Percentiles rank a stretch among this genome's conserved stretches.
These are phyloP conservation scores for Xylaria nigripes DNA, from an alignment of 495 filamentous ascomycete species.

Conservation along the genomic window DNA sequence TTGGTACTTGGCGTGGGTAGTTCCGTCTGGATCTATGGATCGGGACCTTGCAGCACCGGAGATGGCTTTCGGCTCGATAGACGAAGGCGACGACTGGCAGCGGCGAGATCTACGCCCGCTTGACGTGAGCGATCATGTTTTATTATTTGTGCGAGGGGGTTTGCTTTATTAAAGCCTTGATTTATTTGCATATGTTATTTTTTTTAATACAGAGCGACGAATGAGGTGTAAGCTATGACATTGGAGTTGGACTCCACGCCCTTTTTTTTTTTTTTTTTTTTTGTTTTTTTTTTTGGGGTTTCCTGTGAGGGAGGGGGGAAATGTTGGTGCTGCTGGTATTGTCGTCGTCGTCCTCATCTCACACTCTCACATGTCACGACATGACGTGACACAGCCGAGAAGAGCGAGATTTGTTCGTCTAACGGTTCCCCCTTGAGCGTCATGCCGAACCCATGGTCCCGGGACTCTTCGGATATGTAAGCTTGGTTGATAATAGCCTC, in stretches of 20 bases:
- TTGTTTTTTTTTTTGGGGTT: background rate
- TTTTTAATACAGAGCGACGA: too few species aligned
- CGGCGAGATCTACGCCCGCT: background rate
- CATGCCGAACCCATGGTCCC: slow-evolving; percentile 24
- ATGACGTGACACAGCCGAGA: slow-evolving; percentile 7
- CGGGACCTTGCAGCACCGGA: slow-evolving; percentile 8
- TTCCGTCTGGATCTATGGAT: background rate
- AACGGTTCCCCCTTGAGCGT: slow-evolving; percentile 19
- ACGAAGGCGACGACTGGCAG: background rate
- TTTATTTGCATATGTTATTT: too few species aligned
- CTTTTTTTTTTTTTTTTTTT: too few species aligned
- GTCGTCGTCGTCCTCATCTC: background rate
- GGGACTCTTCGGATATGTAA: too few species aligned
- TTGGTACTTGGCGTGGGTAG: too few species aligned
- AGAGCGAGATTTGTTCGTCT: slow-evolving; percentile 12
- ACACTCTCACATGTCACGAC: slow-evolving; percentile 2
- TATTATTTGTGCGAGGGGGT: background rate
- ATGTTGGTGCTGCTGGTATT: background rate
- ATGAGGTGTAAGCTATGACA: too few species aligned
- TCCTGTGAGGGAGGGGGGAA: background rate
- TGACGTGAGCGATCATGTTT: too few species aligned
- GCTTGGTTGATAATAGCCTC: slow-evolving; percentile 12
- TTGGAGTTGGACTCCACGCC: too few species aligned
- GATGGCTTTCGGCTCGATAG: background rate
- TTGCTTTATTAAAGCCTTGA: too few species aligned